Percentiles rank a stretch among this genome's conserved stretches.
These are phyloP conservation scores for Limnanthes douglasii DNA, from an alignment of 345 rosid species.

Conservation along the genomic window DNA sequence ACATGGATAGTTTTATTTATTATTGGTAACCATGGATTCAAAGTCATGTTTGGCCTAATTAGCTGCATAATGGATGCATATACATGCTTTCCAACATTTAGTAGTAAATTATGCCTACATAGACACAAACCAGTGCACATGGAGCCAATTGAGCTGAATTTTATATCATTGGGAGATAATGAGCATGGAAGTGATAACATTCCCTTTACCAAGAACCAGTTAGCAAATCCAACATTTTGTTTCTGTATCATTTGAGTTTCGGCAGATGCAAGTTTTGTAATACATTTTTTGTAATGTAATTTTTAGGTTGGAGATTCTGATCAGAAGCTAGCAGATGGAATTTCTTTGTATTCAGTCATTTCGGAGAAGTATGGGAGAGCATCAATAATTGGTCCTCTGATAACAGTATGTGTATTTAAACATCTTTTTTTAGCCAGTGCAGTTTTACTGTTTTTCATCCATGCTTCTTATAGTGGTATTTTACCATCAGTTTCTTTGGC, in stretches of 20 bases:
- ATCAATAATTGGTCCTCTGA: constrained; percentile 66
- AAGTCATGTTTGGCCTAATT: too few relatives aligned
- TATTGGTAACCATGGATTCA: too few relatives aligned
- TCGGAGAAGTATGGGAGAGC: constrained; percentile 48
- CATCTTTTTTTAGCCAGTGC: background rate
- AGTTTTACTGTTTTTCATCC: too few relatives aligned
- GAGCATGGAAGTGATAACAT: too few relatives aligned
- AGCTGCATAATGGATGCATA: too few relatives aligned
- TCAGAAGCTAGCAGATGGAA: constrained; percentile 93
- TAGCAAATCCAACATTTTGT: background rate
- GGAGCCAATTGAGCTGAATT: too few relatives aligned
- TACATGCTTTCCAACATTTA: too few relatives aligned
- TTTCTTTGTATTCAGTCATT: constrained; percentile 55
- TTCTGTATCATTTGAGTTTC: constrained; percentile 1
- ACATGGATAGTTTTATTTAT: too few relatives aligned
- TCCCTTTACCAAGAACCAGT: background rate
- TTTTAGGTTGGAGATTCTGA: constrained; percentile 90
- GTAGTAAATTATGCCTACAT: too few relatives aligned
- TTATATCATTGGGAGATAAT: too few relatives aligned
- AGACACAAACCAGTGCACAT: too few relatives aligned
- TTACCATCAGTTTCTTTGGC: background rate
- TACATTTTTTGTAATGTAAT: constrained; percentile 1
- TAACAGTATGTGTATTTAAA: constrained; percentile 39
- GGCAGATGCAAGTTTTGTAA: background rate
- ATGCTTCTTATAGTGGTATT: background rate